Evolutionary conservation across 192 early-diverging fungal species (phyloP).

Genomic region (Podila verticillata): DNA sequence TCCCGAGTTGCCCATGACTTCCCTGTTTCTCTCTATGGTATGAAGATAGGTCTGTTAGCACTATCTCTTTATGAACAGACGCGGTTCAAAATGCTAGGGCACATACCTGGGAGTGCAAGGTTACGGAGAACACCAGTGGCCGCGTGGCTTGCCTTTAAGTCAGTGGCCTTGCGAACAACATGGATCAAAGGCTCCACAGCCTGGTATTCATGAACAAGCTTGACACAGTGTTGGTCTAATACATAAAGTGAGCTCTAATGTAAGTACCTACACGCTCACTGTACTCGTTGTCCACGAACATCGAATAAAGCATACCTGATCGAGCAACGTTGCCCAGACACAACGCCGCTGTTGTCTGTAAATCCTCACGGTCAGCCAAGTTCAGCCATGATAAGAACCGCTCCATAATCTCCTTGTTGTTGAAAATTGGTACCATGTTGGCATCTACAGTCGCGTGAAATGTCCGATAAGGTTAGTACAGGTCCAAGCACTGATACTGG

Average conservation of each 20-base stretch:
- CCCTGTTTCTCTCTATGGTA: conserved; percentile 56
- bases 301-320: conserved; percentile 46
- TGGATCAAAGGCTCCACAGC: conserved; percentile 65
- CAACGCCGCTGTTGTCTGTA: conserved; percentile 65
- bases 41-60: not conserved
- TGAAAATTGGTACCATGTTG: conserved; percentile 59
- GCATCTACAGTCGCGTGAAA: conserved; percentile 45
- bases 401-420: conserved; percentile 52
- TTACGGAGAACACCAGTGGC: conserved; percentile 75
- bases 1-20: conserved; percentile 57
- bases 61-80: not conserved
- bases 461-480: not conserved
- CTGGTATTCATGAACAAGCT: conserved; percentile 64
- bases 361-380: conserved; percentile 48
- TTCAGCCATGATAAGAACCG: conserved; percentile 56
- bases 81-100: not conserved
- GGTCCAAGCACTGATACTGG: not conserved
- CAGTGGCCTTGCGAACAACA: conserved; percentile 56
- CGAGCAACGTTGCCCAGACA: conserved; percentile 78
- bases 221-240: conserved; percentile 71
- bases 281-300: no score
- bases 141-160: conserved; percentile 65
- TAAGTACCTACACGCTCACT: not conserved
- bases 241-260: not conserved
- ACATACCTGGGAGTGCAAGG: conserved; percentile 65